Base-by-base conservation (phyloP, 768 basidiomycete species). In the Lactarius hengduanensis region DNA sequence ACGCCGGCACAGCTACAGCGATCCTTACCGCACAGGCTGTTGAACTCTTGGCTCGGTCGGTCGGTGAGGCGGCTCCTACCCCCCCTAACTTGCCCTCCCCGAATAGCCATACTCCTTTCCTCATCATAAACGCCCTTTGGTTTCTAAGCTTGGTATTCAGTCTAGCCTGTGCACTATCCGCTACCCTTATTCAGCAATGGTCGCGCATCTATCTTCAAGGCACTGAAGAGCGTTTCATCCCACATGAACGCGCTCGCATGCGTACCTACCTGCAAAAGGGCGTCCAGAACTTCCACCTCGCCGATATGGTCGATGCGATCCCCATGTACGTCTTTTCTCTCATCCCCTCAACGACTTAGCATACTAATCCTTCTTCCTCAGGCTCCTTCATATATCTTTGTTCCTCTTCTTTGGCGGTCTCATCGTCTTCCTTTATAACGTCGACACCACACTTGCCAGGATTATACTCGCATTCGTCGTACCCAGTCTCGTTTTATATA, bases 151-250 rank as follows among this genome's bases (percentile, higher is more conserved):
- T 70, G 45, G 13, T 43, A 22, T 63, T 66, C 57, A 63, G 64
- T 38, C 41, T 70, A 16, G 4, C 40, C 6, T 70, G 69, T 28
- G 70, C 70, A 26, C 64, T 70, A 2, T 13, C 26, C 1, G 70
- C 70, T 15, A 70, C 64, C 4, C 66, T 70, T 28, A 38, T 70
- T 6, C 68, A 70, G 28, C 70, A 70, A 32, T 70, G 70, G 70
- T 59, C 69, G 4, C 70, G 70, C 41, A 54, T 47, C 4, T 70
- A 69, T 62, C 32, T 69, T 15, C 68, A 67, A 38, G 62, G 61
- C 11, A 63, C 41, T 4, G 26, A 47, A 28, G 66, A 63, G 34
- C 57, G 53, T 26, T 67, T 63, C 26, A 56, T 59, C 54, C 41
- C 58, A n/a, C 62, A 45, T 18, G 50, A 63, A 38, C 66, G 62